Percentiles rank a stretch among this genome's conserved stretches.
phyloP scores from a whole-genome alignment of 805 yeast species.

The Phaffomyces thermotolerans region DNA sequence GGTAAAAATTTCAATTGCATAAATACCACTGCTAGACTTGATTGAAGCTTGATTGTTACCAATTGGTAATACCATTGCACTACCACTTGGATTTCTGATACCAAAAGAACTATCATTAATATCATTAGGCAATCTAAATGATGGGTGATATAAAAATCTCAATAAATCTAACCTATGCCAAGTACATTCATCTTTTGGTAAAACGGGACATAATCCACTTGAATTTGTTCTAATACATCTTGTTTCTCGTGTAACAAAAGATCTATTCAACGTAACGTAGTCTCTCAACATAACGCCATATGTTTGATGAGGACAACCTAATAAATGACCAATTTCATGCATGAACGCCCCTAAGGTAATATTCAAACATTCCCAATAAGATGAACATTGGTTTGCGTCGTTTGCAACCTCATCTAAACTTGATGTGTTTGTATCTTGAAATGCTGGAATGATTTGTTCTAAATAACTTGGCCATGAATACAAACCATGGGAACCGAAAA shows the following conservation, averaged over 20 bases:
- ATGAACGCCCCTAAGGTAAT: slow-evolving; percentile 88
- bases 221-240: slow-evolving; percentile 45
- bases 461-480: slow-evolving; percentile 89
- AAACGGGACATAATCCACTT: slow-evolving; percentile 41
- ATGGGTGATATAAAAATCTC: slow-evolving; percentile 74
- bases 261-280: slow-evolving; percentile 71
- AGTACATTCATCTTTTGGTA: slow-evolving; percentile 61
- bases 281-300: slow-evolving; percentile 88
- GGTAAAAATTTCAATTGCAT: slow-evolving; percentile 60
- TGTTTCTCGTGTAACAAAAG: slow-evolving; percentile 68
- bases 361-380: slow-evolving; percentile 85
- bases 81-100: slow-evolving; percentile 20
- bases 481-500: slow-evolving; percentile 89
- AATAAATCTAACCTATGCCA: slow-evolving; percentile 83
- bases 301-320: slow-evolving; percentile 91
- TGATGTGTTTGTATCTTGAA: slow-evolving; percentile 64
- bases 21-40: slow-evolving; percentile 60
- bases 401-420: slow-evolving; percentile 75
- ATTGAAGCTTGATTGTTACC: slow-evolving; percentile 39
- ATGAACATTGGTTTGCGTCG: slow-evolving; percentile 76
- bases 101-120: slow-evolving; percentile 36
- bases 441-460: slow-evolving; percentile 60
- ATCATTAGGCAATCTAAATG: slow-evolving; percentile 68
- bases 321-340: slow-evolving; percentile 90
- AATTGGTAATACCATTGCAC: slow-evolving; percentile 41